Conservation (phyloP, 2,329 filamentous ascomycete species). For the Paecilomyces dactylethromorphus region DNA sequence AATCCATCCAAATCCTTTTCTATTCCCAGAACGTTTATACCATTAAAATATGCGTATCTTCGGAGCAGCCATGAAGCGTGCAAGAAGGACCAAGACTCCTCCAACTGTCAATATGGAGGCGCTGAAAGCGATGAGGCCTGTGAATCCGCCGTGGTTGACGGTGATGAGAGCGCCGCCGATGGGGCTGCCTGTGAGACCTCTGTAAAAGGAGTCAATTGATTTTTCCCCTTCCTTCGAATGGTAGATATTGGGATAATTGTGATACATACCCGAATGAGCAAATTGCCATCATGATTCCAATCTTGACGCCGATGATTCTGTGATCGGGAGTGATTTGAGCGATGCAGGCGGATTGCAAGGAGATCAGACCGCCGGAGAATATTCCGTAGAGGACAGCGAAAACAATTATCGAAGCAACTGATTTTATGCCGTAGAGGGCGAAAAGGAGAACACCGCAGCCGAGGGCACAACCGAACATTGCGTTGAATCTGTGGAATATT, state of each 20-base stretch:
- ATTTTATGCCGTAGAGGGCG: neutral
- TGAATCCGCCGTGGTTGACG: neutral
- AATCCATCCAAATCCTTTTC: neutral
- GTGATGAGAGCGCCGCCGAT: slow-evolving; percentile 1
- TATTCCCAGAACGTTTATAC: too few species aligned
- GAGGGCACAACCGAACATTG: neutral
- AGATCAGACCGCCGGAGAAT: slow-evolving; percentile 3
- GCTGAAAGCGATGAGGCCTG: neutral
- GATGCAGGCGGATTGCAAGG: slow-evolving; percentile 3
- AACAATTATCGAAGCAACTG: neutral
- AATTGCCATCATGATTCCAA: slow-evolving; percentile 3
- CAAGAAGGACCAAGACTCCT: neutral
- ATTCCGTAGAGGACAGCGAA: neutral
- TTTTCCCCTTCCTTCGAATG: neutral
- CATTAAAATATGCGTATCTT: neutral
- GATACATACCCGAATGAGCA: slow-evolving; percentile 1
- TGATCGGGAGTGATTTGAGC: slow-evolving; percentile 4
- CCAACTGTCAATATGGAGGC: neutral
- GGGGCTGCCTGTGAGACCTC: neutral
- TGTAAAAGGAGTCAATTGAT: neutral
- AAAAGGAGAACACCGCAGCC: neutral
- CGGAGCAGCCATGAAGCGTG: neutral
- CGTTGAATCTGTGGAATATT: neutral
- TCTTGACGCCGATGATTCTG: slow-evolving; percentile 4
- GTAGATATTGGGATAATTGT: neutral